A percentile compares a stretch with the other conserved stretches of the same genome.
Evolutionary conservation across 345 rosid species (phyloP).

Genomic region (Triadica sebifera): DNA sequence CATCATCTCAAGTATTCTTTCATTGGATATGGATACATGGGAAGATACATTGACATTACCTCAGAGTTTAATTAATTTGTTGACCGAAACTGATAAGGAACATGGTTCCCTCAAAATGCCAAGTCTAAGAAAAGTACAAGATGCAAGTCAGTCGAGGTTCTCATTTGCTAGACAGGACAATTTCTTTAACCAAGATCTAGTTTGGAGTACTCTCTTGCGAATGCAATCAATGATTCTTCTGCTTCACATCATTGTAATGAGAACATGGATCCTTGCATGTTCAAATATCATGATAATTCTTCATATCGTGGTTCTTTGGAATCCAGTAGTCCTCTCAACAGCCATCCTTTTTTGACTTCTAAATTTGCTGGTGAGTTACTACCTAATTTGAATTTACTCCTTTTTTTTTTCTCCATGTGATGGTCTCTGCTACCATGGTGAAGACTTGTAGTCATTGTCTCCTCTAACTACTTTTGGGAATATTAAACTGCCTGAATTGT

Average conservation of each 20-base stretch:
- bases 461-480: background rate
- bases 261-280: constrained; percentile 12
- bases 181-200: constrained; percentile 10
- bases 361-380: constrained; percentile 25
- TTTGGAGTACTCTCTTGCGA: constrained; percentile 6
- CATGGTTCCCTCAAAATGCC: constrained; percentile 10
- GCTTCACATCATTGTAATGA: background rate
- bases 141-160: constrained; percentile 24
- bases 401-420: background rate
- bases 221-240: background rate
- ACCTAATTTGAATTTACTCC: background rate
- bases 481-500: background rate
- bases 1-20: constrained; percentile 28
- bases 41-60: constrained; percentile 25
- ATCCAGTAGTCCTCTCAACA: constrained; percentile 7
- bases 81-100: constrained; percentile 18
- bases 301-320: constrained; percentile 16
- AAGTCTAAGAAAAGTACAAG: constrained; percentile 19
- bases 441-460: background rate
- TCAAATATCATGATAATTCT: constrained; percentile 8
- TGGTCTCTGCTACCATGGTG: background rate
- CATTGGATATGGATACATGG: constrained; percentile 24
- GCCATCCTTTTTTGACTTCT: constrained; percentile 8
- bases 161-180: constrained; percentile 31
- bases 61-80: constrained; percentile 18